Percentiles rank a stretch among this genome's conserved stretches.
Evolutionary conservation across 768 basidiomycete species (phyloP).

Genomic region (Favolaschia claudopus): DNA sequence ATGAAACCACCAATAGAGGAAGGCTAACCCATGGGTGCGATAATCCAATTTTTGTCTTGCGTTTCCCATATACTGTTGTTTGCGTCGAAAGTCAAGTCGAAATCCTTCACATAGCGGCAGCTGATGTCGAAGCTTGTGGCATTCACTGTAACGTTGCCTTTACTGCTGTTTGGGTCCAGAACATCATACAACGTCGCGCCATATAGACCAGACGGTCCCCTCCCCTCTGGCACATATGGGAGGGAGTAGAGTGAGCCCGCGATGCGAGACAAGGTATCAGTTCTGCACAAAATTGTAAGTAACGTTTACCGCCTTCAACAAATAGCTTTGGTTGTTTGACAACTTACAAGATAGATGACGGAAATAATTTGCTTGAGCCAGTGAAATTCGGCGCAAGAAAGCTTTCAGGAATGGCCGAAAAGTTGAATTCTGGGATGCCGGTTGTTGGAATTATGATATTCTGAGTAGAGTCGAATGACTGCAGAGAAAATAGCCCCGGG

Average conservation of each 20-base stretch:
- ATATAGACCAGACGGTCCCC: constrained; percentile 14
- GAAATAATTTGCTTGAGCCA: too few species aligned
- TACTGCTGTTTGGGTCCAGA: background rate
- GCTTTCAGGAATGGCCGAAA: too few species aligned
- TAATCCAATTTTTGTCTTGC: background rate
- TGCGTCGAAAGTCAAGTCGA: background rate
- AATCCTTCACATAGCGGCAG: constrained; percentile 15
- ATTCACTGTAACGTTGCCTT: constrained; percentile 21
- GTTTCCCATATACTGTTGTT: background rate
- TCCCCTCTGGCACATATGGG: background rate
- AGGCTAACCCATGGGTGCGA: background rate
- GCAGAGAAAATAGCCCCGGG: constrained; percentile 29
- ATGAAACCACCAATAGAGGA: too few species aligned
- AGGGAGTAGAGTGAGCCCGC: background rate
- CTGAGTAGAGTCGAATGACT: constrained; percentile 22
- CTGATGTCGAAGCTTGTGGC: constrained; percentile 24
- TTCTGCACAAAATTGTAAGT: background rate
- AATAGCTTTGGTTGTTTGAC: background rate
- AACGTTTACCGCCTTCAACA: background rate
- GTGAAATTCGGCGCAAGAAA: too few species aligned
- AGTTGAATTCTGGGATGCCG: background rate
- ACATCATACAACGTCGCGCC: constrained; percentile 30
- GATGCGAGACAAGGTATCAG: background rate
- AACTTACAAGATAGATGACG: too few species aligned
- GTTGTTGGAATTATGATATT: background rate